Evolutionary conservation across 495 filamentous ascomycete species (phyloP).

Genomic region (Tuber melanosporum): DNA sequence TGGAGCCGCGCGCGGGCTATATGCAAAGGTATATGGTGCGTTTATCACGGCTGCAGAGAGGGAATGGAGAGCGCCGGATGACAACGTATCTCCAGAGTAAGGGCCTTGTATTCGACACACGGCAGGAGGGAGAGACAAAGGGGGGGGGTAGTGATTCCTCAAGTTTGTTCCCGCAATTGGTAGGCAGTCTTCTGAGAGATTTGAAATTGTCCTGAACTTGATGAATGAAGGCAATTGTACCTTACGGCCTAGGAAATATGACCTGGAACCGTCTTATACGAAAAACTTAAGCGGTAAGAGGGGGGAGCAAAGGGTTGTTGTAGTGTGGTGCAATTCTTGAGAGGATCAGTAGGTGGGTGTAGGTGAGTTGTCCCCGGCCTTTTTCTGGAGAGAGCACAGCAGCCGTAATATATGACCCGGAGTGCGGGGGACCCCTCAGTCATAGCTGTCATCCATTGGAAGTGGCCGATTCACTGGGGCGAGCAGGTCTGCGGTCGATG

Average conservation of each 20-base stretch:
- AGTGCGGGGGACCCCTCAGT: slow-evolving; percentile 28
- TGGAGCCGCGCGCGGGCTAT: neutral
- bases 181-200: slow-evolving; percentile 1
- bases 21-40: neutral
- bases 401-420: slow-evolving; percentile 32
- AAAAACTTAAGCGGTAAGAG: slow-evolving; percentile 1
- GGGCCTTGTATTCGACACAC: neutral
- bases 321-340: slow-evolving; percentile 16
- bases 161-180: neutral
- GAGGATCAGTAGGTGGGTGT: slow-evolving; percentile 11
- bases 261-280: slow-evolving; percentile 11
- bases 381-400: slow-evolving; percentile 23
- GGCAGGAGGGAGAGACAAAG: neutral
- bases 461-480: slow-evolving; percentile 18
- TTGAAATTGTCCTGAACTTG: slow-evolving; percentile 5
- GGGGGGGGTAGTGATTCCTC: neutral
- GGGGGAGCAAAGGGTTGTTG: slow-evolving; percentile 5
- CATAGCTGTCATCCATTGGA: slow-evolving; percentile 20
- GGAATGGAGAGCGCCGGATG: neutral
- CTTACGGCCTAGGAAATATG: slow-evolving; percentile 6
- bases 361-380: slow-evolving; percentile 15
- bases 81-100: neutral
- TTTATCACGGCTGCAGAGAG: neutral
- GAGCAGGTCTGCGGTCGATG: slow-evolving; percentile 17
- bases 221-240: neutral